Evolutionary conservation across 2,329 filamentous ascomycete genomes (phyloP).

Genomic region (Aspergillus texensis): DNA sequence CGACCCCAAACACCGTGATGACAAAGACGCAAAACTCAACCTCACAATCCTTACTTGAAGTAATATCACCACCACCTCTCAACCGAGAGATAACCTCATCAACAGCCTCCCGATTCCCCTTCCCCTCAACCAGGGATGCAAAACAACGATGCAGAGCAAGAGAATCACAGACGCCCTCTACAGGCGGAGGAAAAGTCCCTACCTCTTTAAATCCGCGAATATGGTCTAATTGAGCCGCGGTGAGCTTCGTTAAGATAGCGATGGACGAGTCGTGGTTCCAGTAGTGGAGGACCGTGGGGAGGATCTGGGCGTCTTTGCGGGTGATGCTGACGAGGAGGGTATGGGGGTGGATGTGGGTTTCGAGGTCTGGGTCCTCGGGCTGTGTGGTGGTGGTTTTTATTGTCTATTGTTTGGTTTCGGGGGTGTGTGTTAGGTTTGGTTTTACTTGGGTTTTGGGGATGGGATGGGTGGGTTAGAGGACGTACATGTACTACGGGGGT

Average conservation of each 20-base stretch:
- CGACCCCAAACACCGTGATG: not conserved
- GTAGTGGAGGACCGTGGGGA: not conserved
- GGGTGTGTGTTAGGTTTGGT: not conserved
- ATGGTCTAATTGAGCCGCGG: not conserved
- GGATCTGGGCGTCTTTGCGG: not conserved
- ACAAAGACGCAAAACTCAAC: not conserved
- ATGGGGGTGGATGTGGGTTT: not conserved
- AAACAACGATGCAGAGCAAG: not conserved
- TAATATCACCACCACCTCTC: not conserved
- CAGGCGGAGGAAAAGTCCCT: not conserved
- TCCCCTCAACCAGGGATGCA: not conserved
- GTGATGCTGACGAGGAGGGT: not conserved
- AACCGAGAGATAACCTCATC: not conserved
- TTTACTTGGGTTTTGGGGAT: not conserved
- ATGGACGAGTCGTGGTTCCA: not conserved
- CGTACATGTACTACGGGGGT: not conserved
- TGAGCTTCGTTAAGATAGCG: not conserved
- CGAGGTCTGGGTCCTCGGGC: not conserved
- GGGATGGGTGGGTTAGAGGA: not conserved
- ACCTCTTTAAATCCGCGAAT: not conserved
- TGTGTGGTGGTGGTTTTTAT: not conserved
- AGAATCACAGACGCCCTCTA: not conserved
- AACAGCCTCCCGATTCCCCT: not conserved
- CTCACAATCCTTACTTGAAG: not conserved
- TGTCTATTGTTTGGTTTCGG: not conserved